Conservation (phyloP, 768 basidiomycete genomes). For the Leccinum obscurum region DNA sequence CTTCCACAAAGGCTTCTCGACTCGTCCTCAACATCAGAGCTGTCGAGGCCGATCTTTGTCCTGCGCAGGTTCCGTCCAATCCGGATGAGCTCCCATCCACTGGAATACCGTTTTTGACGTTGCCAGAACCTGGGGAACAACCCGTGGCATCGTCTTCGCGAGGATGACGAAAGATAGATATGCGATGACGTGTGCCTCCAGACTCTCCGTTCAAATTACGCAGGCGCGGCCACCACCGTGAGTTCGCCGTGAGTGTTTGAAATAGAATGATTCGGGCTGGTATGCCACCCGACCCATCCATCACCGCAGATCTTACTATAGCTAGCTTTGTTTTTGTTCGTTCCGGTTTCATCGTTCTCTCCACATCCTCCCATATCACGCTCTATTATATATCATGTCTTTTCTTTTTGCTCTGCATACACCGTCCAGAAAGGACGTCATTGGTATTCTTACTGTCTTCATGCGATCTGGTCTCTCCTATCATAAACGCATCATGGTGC, state of each 20-base stretch:
- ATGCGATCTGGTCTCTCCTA: neutral
- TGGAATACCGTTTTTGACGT: neutral
- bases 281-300: neutral
- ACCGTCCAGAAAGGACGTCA: neutral
- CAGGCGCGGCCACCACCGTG: neutral
- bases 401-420: neutral
- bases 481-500: neutral
- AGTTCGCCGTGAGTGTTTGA: neutral
- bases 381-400: neutral
- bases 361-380: neutral
- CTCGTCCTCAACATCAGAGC: constrained; percentile 22
- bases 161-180: neutral
- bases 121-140: constrained; percentile 3
- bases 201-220: neutral
- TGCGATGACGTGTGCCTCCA: neutral
- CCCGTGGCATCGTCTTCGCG: constrained; percentile 13
- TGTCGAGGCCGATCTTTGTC: neutral
- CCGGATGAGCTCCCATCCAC: constrained; percentile 3
- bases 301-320: neutral
- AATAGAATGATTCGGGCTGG: neutral
- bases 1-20: constrained; percentile 16
- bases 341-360: neutral
- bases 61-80: constrained; percentile 3
- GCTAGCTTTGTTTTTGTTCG: neutral
- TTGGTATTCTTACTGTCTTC: neutral